phyloP scores from a whole-genome alignment of 1,139 yeast species.

The Williopsis jadinii region DNA sequence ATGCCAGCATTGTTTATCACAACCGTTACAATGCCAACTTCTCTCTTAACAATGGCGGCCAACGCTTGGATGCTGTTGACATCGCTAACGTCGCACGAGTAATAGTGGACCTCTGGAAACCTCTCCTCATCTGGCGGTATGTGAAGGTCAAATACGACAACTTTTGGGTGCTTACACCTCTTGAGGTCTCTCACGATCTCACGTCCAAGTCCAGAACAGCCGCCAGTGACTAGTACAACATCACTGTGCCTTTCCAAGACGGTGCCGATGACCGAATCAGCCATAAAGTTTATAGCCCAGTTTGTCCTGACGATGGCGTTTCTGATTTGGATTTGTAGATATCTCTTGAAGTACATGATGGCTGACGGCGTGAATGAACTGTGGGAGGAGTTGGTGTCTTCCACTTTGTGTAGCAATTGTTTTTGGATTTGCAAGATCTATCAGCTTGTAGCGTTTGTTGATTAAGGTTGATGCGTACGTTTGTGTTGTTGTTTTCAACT shows the following conservation, averaged over 20 bases:
- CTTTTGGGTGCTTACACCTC: constrained; percentile 33
- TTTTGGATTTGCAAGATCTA: too few species aligned
- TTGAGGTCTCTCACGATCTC: constrained; percentile 46
- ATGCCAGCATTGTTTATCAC: constrained; percentile 83
- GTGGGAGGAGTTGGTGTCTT: too few species aligned
- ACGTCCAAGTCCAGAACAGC: constrained; percentile 66
- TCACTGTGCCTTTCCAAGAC: constrained; percentile 41
- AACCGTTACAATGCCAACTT: constrained; percentile 54
- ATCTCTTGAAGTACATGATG: constrained; percentile 6
- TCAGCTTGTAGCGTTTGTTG: too few species aligned
- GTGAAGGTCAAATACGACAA: constrained; percentile 58
- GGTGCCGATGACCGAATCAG: constrained; percentile 38
- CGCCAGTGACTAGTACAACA: constrained; percentile 77
- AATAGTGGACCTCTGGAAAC: constrained; percentile 43
- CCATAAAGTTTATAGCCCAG: constrained; percentile 21
- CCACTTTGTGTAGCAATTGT: too few species aligned
- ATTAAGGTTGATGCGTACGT: too few species aligned
- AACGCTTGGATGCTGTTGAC: constrained; percentile 33
- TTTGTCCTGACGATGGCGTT: constrained; percentile 5
- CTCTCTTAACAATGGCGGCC: constrained; percentile 31
- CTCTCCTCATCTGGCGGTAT: constrained; percentile 33
- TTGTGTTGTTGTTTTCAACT: too few species aligned
- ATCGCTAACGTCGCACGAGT: constrained; percentile 62
- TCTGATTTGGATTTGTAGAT: constrained; percentile 5
- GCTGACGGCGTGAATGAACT: not conserved